Conservation (phyloP, 2,329 filamentous ascomycete genomes). For the Blumeria hordei region DNA sequence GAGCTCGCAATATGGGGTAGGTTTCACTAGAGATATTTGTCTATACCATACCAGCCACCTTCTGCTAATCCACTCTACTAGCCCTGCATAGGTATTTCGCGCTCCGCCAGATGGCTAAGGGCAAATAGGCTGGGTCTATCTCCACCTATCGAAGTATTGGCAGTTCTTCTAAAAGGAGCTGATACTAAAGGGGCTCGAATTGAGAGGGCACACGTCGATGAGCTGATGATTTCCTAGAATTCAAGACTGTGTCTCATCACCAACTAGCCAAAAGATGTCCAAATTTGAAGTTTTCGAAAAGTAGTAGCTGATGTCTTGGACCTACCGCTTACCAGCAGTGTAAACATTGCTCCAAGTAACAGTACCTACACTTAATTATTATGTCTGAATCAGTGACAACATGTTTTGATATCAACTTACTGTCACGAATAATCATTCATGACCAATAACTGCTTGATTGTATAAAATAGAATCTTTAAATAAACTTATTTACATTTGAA, state of each 20-base stretch:
- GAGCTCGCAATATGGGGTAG: slow-evolving; percentile 72
- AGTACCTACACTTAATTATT: no score
- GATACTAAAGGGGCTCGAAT: slow-evolving; percentile 25
- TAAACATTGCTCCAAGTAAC: no score
- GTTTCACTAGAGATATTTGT: slow-evolving; percentile 17
- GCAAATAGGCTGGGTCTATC: slow-evolving; percentile 62
- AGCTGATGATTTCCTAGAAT: slow-evolving; percentile 23
- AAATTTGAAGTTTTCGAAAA: no score
- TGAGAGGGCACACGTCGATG: slow-evolving; percentile 54
- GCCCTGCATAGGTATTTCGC: slow-evolving; percentile 71
- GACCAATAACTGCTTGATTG: no score
- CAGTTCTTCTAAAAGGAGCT: slow-evolving; percentile 55
- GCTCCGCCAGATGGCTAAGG: slow-evolving; percentile 68
- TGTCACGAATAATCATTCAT: no score
- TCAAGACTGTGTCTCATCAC: no score
- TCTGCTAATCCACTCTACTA: slow-evolving; percentile 15
- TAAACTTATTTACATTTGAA: slow-evolving; percentile 30
- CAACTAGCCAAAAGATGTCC: no score
- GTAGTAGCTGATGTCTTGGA: no score
- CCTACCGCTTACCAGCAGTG: no score
- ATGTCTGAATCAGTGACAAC: no score
- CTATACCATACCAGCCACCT: not conserved
- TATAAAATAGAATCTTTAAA: not conserved
- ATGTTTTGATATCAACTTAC: no score
- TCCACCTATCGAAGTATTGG: slow-evolving; percentile 74